phyloP scores from a whole-genome alignment of 495 filamentous ascomycete genomes.

The Penicillium roqueforti region DNA sequence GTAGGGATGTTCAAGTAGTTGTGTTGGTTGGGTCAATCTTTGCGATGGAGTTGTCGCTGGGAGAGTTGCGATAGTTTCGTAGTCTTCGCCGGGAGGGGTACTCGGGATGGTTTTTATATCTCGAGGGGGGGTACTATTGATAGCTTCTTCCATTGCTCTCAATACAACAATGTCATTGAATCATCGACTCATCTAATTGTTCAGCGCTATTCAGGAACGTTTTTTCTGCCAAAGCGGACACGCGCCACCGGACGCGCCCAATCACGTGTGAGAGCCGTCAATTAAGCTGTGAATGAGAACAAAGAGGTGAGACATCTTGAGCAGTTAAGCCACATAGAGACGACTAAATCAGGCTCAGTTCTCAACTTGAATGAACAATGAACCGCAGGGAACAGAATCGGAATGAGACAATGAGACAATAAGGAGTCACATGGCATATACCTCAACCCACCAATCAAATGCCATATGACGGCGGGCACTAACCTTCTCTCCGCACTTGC shows the following conservation, averaged over 20 bases:
- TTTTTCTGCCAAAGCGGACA: slow-evolving; percentile 32
- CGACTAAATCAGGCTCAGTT: neutral
- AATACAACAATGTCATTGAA: slow-evolving; percentile 2
- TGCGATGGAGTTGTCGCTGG: slow-evolving; percentile 44
- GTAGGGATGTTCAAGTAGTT: slow-evolving; percentile 50
- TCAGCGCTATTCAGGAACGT: slow-evolving; percentile 12
- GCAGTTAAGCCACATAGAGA: neutral
- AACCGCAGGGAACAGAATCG: no score
- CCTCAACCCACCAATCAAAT: slow-evolving; percentile 2
- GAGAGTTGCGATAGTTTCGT: slow-evolving; percentile 58
- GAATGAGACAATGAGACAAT: neutral
- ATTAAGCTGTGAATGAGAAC: slow-evolving; percentile 4
- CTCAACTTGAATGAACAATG: neutral
- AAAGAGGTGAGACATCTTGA: neutral
- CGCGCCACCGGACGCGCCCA: slow-evolving; percentile 15
- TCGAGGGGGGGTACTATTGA: slow-evolving; percentile 47
- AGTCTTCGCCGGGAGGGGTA: slow-evolving; percentile 38
- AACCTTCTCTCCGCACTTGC: slow-evolving; percentile 17
- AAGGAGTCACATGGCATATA: neutral
- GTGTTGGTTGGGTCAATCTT: slow-evolving; percentile 66
- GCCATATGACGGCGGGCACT: slow-evolving; percentile 2
- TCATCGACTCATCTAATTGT: slow-evolving; percentile 8
- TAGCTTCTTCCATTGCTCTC: slow-evolving; percentile 36
- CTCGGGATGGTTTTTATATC: slow-evolving; percentile 42
- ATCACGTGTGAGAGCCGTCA: slow-evolving; percentile 22